Evolutionary conservation across 2,329 filamentous ascomycete genomes (phyloP).

Genomic region (Pyrenophora seminiperda): DNA sequence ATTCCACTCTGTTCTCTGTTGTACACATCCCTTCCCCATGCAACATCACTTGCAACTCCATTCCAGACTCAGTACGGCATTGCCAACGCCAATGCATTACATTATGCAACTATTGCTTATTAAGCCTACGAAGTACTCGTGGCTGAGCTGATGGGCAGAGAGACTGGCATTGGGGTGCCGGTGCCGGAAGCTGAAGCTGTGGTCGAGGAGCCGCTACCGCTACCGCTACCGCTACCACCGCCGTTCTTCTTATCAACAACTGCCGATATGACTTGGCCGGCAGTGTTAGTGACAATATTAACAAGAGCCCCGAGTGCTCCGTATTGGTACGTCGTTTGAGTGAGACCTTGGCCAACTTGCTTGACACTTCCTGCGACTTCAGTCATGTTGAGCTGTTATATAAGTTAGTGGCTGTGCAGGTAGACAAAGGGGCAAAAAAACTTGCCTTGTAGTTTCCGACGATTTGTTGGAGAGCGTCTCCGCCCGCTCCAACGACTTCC

Average conservation of each 20-base stretch:
- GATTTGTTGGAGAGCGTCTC: slow-evolving; percentile 56
- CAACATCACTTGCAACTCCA: no score
- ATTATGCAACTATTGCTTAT: slow-evolving; percentile 12
- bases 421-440: background rate
- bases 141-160: slow-evolving; percentile 35
- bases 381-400: slow-evolving; percentile 60
- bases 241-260: slow-evolving; percentile 45
- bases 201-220: slow-evolving; percentile 8
- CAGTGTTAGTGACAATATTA: slow-evolving; percentile 61
- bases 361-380: slow-evolving; percentile 47
- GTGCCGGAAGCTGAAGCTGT: slow-evolving; percentile 28
- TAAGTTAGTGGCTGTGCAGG: slow-evolving; percentile 1
- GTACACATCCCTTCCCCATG: no score
- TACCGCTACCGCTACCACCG: slow-evolving; percentile 25
- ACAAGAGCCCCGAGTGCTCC: slow-evolving; percentile 58
- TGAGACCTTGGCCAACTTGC: slow-evolving; percentile 46
- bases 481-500: slow-evolving; percentile 58
- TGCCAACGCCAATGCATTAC: slow-evolving; percentile 4
- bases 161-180: slow-evolving; percentile 38
- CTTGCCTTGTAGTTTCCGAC: slow-evolving; percentile 60
- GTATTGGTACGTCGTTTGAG: slow-evolving; percentile 61
- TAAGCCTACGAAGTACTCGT: slow-evolving; percentile 21
- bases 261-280: slow-evolving; percentile 62
- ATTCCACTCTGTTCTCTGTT: no score
- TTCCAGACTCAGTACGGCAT: no score